Evolutionary conservation across 2,329 filamentous ascomycete species (phyloP), one percentile per base, ranked within the genome.

Genomic region (Penicillium thymicola): DNA sequence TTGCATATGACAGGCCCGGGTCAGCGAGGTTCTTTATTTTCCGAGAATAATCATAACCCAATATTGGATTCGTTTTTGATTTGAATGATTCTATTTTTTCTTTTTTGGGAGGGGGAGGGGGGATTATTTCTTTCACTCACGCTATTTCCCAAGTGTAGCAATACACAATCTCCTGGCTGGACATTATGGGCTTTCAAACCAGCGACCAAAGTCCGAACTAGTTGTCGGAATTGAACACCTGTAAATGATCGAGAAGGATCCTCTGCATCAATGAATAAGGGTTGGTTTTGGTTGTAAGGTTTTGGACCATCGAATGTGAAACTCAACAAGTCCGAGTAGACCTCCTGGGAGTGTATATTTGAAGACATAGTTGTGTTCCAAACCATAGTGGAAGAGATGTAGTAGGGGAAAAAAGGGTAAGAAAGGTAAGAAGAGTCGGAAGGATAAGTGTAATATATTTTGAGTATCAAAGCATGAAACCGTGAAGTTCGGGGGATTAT

Each of bases 211-310:
- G 72, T 71, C 42, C 71, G 69, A 30, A 77, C 72, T 14, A 74
- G 63, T 14, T 61, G 61, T 34, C 62, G 65, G 37, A 76, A 72
- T 57, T 75, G 71, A 5, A 60, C 48, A 11, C 67, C 71, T 37
- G 70, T 75, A 11, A 78, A 67, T 6, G 67, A 74, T 27, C 68
- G 67, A 6, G 70, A 68, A 14, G 74, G 69, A 59, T 76, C 66
- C 45, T 71, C 70, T 10, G 76, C 75, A 57, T 79, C 75, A 49
- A 79, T 74, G 51, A 75, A 77, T 36, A 79, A 55, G 13, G 73
- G 75, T 51, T 69, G 70, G n/a, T 71, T 61, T 23, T 66, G 63
- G 46, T 76, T 72, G 56, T 74, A 76, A 21, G 59, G 56, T 14
- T 63, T 63, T 14, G 73, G 68, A 14, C 70, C 69, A 38, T 65